Conservation (phyloP, 208 protist species). For the Leishmania braziliensis region DNA sequence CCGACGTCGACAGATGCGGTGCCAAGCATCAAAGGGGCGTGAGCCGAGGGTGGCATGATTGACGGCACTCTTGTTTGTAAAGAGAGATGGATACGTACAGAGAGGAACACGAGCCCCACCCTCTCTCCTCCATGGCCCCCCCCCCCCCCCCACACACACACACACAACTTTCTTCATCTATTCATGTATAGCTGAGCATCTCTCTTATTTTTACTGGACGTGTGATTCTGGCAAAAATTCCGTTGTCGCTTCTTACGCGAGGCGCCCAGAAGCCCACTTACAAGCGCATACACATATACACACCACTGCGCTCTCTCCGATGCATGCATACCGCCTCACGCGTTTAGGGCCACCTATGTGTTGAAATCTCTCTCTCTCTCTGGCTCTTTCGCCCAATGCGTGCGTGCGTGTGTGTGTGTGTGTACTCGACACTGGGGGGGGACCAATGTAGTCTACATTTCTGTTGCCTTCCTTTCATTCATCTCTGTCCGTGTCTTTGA, state of each 20-base stretch:
- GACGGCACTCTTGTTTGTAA: not conserved
- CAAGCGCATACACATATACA: too few species aligned
- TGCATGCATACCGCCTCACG: too few species aligned
- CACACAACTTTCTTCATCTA: not conserved
- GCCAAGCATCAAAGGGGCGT: not conserved
- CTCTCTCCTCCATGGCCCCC: not conserved
- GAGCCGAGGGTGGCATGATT: not conserved
- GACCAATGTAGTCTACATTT: not conserved
- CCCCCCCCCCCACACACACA: not conserved
- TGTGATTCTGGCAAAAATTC: not conserved
- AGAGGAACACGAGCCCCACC: not conserved
- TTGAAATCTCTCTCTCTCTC: too few species aligned
- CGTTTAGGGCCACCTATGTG: too few species aligned
- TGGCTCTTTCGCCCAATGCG: too few species aligned
- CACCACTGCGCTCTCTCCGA: too few species aligned
- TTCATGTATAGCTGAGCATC: not conserved
- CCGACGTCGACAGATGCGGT: too few species aligned
- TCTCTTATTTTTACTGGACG: not conserved
- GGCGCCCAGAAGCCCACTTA: too few species aligned
- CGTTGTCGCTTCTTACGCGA: too few species aligned
- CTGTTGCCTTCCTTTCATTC: not conserved
- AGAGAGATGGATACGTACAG: not conserved
- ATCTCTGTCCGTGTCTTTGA: not conserved
- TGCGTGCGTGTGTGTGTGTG: not conserved
- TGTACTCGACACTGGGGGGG: not conserved